A percentile compares a stretch with the other conserved stretches of the same genome.
Evolutionary conservation across 495 filamentous ascomycete species (phyloP).

Genomic region (Gamarada debralockiae): DNA sequence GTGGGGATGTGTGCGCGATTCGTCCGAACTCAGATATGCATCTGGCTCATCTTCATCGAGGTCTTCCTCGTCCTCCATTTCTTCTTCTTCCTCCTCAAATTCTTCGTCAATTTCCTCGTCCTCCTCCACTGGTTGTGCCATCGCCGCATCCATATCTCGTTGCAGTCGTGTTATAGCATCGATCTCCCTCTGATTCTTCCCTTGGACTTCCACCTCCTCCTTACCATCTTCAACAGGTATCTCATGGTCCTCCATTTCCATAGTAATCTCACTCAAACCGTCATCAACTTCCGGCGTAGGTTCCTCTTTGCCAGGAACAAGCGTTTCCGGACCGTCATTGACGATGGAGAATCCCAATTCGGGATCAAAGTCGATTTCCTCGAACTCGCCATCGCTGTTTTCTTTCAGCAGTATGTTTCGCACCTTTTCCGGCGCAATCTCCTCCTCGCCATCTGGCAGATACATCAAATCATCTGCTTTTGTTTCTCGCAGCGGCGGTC

Average conservation of each 20-base stretch:
- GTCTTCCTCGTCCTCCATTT: slow-evolving; percentile 36
- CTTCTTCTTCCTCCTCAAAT: slow-evolving; percentile 30
- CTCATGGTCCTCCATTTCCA: slow-evolving; percentile 25
- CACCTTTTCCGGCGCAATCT: slow-evolving; percentile 19
- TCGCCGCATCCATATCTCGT: slow-evolving; percentile 48
- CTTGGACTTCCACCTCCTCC: slow-evolving; percentile 34
- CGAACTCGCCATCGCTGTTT: slow-evolving; percentile 53
- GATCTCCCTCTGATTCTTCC: slow-evolving; percentile 46
- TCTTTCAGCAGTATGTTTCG: slow-evolving; percentile 46
- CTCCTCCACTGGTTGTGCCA: slow-evolving; percentile 41
- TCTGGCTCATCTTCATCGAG: slow-evolving; percentile 35
- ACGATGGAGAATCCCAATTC: slow-evolving; percentile 12
- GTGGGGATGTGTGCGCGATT: slow-evolving; percentile 57
- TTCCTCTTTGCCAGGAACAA: not conserved
- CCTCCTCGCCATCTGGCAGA: slow-evolving; percentile 32
- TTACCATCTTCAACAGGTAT: slow-evolving; percentile 19
- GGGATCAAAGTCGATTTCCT: slow-evolving; percentile 52
- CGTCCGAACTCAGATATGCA: slow-evolving; percentile 28
- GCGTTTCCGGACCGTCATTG: slow-evolving; percentile 25
- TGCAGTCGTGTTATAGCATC: slow-evolving; percentile 44
- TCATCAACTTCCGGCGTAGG: not conserved
- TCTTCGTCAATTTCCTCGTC: slow-evolving; percentile 34
- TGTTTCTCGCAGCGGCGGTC: slow-evolving; percentile 56
- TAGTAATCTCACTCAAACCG: not conserved
- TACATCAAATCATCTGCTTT: slow-evolving; percentile 53